A percentile compares a stretch with the other conserved stretches of the same genome.
phyloP scores from a whole-genome alignment of 805 yeast species.

The Candida succiphila region DNA sequence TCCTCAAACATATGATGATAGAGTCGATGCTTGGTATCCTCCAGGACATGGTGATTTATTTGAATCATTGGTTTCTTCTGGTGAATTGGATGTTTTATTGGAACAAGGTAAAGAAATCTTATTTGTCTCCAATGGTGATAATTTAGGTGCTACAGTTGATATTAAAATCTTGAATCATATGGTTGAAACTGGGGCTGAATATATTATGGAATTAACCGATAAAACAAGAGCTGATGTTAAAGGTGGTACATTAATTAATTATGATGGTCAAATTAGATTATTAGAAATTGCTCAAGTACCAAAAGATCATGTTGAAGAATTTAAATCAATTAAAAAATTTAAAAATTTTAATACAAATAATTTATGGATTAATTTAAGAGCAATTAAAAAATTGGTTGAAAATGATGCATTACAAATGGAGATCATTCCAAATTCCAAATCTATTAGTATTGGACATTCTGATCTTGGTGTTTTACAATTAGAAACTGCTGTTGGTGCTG shows the following conservation, averaged over 20 bases:
- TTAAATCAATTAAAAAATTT: slow-evolving; percentile 95
- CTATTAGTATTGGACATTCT: slow-evolving; percentile 64
- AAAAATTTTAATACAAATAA: slow-evolving; percentile 97
- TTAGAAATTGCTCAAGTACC: slow-evolving; percentile 98
- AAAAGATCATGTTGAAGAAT: slow-evolving; percentile 95
- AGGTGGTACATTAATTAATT: slow-evolving; percentile 97
- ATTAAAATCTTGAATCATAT: slow-evolving; percentile 83
- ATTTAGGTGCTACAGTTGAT: slow-evolving; percentile 97
- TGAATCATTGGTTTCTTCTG: slow-evolving; percentile 80
- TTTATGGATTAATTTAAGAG: slow-evolving; percentile 92
- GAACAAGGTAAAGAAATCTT: slow-evolving; percentile 91
- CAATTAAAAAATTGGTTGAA: slow-evolving; percentile 87
- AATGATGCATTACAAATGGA: slow-evolving; percentile 75
- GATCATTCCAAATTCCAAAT: slow-evolving; percentile 90
- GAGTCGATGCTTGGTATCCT: slow-evolving; percentile 90
- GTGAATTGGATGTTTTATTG: slow-evolving; percentile 82
- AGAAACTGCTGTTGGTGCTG: slow-evolving; percentile 99
- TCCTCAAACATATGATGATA: slow-evolving; percentile 66
- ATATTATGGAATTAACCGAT: slow-evolving; percentile 96
- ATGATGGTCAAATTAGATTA: slow-evolving; percentile 88
- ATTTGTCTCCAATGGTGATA: slow-evolving; percentile 97
- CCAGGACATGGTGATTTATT: slow-evolving; percentile 99
- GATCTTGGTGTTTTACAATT: slow-evolving; percentile 86
- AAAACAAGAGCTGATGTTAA: slow-evolving; percentile 99
- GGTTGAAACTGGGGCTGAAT: slow-evolving; percentile 86